Conservation (phyloP, 305 asterid genomes). For the Fraxinus dipetala region DNA sequence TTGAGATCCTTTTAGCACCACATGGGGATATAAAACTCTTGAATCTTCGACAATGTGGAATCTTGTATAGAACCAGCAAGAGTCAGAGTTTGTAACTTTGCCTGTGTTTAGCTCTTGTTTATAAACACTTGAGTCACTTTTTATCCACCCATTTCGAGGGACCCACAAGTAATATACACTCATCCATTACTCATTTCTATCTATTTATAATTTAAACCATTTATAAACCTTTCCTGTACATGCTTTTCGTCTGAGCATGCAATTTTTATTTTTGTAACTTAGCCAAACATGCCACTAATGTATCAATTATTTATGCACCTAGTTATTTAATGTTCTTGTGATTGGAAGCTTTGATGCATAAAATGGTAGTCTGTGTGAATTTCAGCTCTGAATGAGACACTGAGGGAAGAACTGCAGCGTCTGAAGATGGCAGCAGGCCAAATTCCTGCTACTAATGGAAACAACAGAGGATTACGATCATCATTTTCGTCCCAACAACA, state of each 20-base stretch:
- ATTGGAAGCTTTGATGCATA: not conserved
- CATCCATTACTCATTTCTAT: not conserved
- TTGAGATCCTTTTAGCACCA: not conserved
- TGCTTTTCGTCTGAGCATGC: not conserved
- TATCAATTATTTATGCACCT: not conserved
- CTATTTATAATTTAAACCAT: not conserved
- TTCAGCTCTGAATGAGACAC: slow-evolving; percentile 74
- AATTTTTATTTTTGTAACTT: not conserved
- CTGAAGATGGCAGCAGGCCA: slow-evolving; percentile 77
- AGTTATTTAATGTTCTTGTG: not conserved
- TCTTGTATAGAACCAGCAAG: not conserved
- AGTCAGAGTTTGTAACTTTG: not conserved
- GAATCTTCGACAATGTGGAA: not conserved
- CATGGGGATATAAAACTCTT: not conserved
- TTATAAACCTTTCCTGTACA: not conserved
- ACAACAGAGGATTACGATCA: slow-evolving; percentile 40
- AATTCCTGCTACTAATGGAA: slow-evolving; percentile 44
- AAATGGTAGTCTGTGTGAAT: not conserved
- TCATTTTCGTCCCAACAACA: slow-evolving; percentile 48
- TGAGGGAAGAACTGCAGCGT: slow-evolving; percentile 74
- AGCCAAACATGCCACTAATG: not conserved
- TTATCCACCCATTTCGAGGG: not conserved
- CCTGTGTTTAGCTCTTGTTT: not conserved
- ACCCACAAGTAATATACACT: not conserved
- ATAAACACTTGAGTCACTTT: not conserved